Evolutionary conservation across 2,329 filamentous ascomycete genomes (phyloP).

Genomic region (Ophiostoma novo-ulmi): DNA sequence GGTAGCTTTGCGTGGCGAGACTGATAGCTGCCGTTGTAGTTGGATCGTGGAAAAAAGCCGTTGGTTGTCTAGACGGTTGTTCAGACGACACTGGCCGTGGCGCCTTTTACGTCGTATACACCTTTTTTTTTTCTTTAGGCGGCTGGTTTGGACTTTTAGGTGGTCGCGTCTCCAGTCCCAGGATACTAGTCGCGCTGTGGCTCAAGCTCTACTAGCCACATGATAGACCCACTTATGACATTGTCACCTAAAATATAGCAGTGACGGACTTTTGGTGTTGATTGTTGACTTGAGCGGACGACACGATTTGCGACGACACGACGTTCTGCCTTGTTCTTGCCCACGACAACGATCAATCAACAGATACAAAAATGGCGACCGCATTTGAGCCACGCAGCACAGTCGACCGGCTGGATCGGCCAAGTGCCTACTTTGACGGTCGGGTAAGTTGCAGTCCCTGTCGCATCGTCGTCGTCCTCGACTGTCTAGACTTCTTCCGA

Average conservation of each 20-base stretch:
- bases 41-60: slow-evolving; percentile 1
- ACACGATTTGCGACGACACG: slow-evolving; percentile 8
- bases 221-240: slow-evolving; percentile 3
- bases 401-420: slow-evolving; percentile 86
- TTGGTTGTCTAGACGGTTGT: slow-evolving; percentile 9
- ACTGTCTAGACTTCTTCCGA: neutral
- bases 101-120: neutral
- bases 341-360: neutral
- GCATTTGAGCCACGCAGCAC: slow-evolving; percentile 52
- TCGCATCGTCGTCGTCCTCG: slow-evolving; percentile 1
- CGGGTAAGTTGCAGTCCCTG: slow-evolving; percentile 54
- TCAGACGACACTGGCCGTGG: slow-evolving; percentile 16
- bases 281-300: neutral
- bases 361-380: slow-evolving; percentile 22
- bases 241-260: slow-evolving; percentile 10
- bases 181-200: slow-evolving; percentile 19
- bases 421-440: slow-evolving; percentile 85
- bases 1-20: neutral
- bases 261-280: neutral
- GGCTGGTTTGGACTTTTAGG: slow-evolving; percentile 16
- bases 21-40: neutral
- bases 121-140: neutral
- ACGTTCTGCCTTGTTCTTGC: neutral
- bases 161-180: slow-evolving; percentile 21
- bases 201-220: slow-evolving; percentile 25